Percentiles rank a stretch among this genome's conserved stretches.
Evolutionary conservation across 2,329 filamentous ascomycete genomes (phyloP).

Genomic region (Hymenoscyphus salicellus): DNA sequence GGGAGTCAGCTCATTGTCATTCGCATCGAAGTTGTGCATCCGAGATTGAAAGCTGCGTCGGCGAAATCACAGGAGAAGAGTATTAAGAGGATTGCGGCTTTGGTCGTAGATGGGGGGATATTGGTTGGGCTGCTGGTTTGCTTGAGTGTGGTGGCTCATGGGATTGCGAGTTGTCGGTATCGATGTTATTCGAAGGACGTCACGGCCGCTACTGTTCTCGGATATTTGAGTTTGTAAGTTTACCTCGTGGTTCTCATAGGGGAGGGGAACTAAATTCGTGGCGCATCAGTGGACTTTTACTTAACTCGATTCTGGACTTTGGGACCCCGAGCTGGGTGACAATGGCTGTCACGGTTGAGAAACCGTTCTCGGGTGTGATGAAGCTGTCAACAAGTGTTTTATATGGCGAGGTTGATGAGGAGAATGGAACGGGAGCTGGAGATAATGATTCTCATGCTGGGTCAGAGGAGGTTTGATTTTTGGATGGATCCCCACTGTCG

Average conservation of each 20-base stretch:
- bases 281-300: constrained; percentile 17
- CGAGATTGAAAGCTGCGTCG: constrained; percentile 14
- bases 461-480: background rate
- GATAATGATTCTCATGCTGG: background rate
- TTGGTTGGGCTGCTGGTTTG: constrained; percentile 21
- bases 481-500: too few species aligned
- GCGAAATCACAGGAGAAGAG: constrained; percentile 18
- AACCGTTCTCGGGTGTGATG: constrained; percentile 14
- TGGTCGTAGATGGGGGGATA: constrained; percentile 17
- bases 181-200: background rate
- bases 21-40: constrained; percentile 25
- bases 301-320: constrained; percentile 21
- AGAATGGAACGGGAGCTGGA: background rate
- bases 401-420: constrained; percentile 18
- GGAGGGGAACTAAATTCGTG: background rate
- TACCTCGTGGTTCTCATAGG: background rate
- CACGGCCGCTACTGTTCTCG: constrained; percentile 19
- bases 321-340: constrained; percentile 18
- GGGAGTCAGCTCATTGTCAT: constrained; percentile 19
- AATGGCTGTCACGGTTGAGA: constrained; percentile 17
- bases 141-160: constrained; percentile 17
- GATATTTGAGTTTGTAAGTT: constrained; percentile 24
- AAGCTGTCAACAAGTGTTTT: constrained; percentile 20
- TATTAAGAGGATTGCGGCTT: constrained; percentile 16
- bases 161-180: constrained; percentile 8